Evolutionary conservation across 441 rosid species (phyloP), one percentile per base, ranked within the genome.

Genomic region (Eruca vesicaria): DNA sequence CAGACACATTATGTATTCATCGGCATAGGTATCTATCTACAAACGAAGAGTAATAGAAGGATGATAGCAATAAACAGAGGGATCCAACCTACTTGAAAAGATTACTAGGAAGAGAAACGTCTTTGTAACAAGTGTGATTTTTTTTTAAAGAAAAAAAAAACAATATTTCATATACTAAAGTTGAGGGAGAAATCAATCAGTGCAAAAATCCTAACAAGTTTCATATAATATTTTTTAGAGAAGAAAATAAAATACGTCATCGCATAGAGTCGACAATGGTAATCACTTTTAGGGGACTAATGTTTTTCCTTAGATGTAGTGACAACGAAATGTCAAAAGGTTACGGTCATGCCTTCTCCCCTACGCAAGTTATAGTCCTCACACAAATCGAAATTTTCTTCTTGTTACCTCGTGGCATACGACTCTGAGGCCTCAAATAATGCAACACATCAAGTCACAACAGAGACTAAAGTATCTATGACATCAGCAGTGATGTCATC

Each of bases 401-500:
- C 23, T 60, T 60, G 14, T 9, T 28, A 8, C 35, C 15, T 57
- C 20, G 21, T 28, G 35, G 35, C 21, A 59, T 31, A 15, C 29
- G 21, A 56, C 61, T 56, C 59, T 50, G 14, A 16, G 31, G 19
- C 35, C 26, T 20, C 36, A 58, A 12, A 7, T 28, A 28, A 58
- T 28, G 65, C 21, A 60, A 31, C 16, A 61, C 9, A 61, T 61
- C 12, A 61, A 32, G 65, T 32, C 26, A 31, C 9, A 29, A 9
- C 4, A 31, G 41, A 60, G 9, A 9, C 18, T 50, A 50, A 16
- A 20, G 8, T 59, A 15, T 60, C 4, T 60, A 31, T 15, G 64
- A 60, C 64, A 15, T 60, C 19, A 60, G 64, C 28, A 7, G 41
- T 60, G 43, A 60, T 60, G 64, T 31, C 64, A 60, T 60, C 14